Percentiles rank a stretch among this genome's conserved stretches.
Evolutionary conservation across 2,329 filamentous ascomycete species (phyloP).

Genomic region (Nigrospora osmanthi): DNA sequence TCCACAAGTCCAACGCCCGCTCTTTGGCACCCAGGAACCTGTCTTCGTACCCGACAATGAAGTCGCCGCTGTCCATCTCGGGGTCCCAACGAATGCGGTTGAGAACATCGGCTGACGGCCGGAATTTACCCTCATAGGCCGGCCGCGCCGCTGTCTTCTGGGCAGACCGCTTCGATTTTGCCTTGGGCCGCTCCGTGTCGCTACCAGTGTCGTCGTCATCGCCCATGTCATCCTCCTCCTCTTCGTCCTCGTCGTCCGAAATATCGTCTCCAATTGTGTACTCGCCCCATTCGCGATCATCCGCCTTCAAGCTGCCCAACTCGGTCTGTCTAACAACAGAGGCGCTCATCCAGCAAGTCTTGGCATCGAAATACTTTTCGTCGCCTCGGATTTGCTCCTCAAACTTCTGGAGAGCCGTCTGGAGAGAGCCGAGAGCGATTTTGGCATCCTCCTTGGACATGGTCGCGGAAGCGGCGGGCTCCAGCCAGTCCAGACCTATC

Average conservation of each 20-base stretch:
- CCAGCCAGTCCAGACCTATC: constrained; percentile 42
- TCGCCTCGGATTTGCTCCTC: constrained; percentile 38
- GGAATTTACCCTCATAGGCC: constrained; percentile 37
- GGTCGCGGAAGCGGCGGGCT: constrained; percentile 9
- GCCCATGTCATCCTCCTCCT: constrained; percentile 32
- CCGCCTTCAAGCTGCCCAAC: constrained; percentile 33
- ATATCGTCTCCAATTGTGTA: constrained; percentile 30
- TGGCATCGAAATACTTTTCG: constrained; percentile 39
- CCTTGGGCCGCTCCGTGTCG: constrained; percentile 11
- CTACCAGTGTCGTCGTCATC: constrained; percentile 25
- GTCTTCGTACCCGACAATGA: constrained; percentile 54
- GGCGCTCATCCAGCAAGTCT: constrained; percentile 39
- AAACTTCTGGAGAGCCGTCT: constrained; percentile 35
- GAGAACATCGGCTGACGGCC: constrained; percentile 50
- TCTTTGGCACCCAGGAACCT: constrained; percentile 48
- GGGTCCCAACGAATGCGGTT: constrained; percentile 53
- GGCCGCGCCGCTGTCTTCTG: constrained; percentile 8
- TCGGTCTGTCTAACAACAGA: constrained; percentile 28
- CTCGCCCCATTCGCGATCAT: constrained; percentile 41
- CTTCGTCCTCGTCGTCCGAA: constrained; percentile 27
- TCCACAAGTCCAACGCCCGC: constrained; percentile 47
- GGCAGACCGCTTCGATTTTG: constrained; percentile 12
- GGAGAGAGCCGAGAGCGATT: constrained; percentile 33
- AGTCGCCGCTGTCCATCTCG: constrained; percentile 42
- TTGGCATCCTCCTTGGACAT: constrained; percentile 32